Conservation (phyloP, 345 rosid species). For the Lepidium africanum region DNA sequence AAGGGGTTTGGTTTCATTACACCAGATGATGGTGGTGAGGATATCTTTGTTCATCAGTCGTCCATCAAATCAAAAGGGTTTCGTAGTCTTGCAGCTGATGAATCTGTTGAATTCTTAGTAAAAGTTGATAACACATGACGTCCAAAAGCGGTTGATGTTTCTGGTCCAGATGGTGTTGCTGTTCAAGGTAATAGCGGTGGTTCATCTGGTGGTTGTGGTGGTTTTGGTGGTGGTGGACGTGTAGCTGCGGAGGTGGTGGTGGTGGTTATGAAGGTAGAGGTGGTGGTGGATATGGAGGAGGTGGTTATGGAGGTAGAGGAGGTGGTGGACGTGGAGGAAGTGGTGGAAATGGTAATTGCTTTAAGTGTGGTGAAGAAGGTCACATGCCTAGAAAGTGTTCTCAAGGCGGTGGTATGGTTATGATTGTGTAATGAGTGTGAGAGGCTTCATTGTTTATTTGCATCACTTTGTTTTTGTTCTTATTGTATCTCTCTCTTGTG, state of each 20-base stretch:
- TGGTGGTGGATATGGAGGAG: slow-evolving; percentile 27
- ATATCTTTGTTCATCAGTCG: slow-evolving; percentile 83
- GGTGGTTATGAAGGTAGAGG: too few relatives aligned
- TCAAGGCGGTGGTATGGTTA: slow-evolving; percentile 23
- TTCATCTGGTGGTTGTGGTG: slow-evolving; percentile 24
- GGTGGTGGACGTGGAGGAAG: slow-evolving; percentile 29
- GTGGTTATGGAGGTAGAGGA: slow-evolving; percentile 43
- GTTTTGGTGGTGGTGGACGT: too few relatives aligned
- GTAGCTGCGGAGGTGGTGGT: too few relatives aligned
- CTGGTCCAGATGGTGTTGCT: slow-evolving; percentile 46
- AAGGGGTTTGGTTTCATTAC: slow-evolving; percentile 93
- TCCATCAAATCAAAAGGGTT: slow-evolving; percentile 71
- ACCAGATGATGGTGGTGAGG: slow-evolving; percentile 79
- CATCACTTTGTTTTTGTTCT: too few relatives aligned
- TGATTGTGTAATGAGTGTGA: too few relatives aligned
- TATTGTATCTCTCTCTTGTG: too few relatives aligned
- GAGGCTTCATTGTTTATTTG: too few relatives aligned
- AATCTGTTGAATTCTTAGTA: slow-evolving; percentile 51
- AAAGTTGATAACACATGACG: slow-evolving; percentile 42
- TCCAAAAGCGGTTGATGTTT: slow-evolving; percentile 71
- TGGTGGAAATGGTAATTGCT: slow-evolving; percentile 35
- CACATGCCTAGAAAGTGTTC: slow-evolving; percentile 34
- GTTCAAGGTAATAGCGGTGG: slow-evolving; percentile 20
- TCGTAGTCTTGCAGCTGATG: slow-evolving; percentile 58
- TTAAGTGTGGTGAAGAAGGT: slow-evolving; percentile 29